phyloP scores from a whole-genome alignment of 2,329 filamentous ascomycete genomes.

The Ceratocystiopsis minuta region DNA sequence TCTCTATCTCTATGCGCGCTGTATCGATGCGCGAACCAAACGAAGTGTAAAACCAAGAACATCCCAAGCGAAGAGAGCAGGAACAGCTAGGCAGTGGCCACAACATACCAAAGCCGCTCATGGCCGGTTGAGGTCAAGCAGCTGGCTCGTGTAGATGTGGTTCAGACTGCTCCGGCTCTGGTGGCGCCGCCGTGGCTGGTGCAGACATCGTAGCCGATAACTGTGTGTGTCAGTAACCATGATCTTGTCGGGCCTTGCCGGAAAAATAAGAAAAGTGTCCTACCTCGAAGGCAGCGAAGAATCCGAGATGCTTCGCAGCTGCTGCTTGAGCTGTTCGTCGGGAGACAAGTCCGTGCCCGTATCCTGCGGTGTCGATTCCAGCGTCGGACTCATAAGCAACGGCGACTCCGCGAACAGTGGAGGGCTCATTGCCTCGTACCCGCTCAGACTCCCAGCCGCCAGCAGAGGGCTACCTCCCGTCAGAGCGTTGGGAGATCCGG shows the following conservation, averaged over 20 bases:
- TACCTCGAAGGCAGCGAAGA: conserved; percentile 11
- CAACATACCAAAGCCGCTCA: too few species aligned
- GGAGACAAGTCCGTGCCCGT: conserved; percentile 9
- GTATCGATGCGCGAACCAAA: too few species aligned
- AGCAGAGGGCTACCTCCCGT: too few species aligned
- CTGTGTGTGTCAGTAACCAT: neutral
- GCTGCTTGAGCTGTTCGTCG: conserved; percentile 12
- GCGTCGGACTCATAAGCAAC: conserved; percentile 7
- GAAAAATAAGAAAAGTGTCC: neutral
- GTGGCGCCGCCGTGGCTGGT: conserved; percentile 11
- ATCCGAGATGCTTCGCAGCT: conserved; percentile 13
- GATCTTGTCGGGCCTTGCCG: too few species aligned
- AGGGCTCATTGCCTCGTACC: conserved; percentile 8
- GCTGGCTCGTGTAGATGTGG: conserved; percentile 12
- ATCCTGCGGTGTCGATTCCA: conserved; percentile 4
- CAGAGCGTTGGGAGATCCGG: neutral
- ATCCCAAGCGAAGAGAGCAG: too few species aligned
- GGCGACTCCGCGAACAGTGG: conserved; percentile 8
- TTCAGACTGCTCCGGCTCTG: conserved; percentile 13
- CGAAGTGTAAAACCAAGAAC: too few species aligned
- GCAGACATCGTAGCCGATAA: conserved; percentile 12
- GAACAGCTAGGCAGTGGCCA: too few species aligned
- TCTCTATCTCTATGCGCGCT: too few species aligned
- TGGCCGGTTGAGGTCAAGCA: conserved; percentile 10
- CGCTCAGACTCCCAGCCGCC: neutral